Evolutionary conservation across 495 filamentous ascomycete genomes (phyloP).

Genomic region (Aspergillus incahuasiensis): DNA sequence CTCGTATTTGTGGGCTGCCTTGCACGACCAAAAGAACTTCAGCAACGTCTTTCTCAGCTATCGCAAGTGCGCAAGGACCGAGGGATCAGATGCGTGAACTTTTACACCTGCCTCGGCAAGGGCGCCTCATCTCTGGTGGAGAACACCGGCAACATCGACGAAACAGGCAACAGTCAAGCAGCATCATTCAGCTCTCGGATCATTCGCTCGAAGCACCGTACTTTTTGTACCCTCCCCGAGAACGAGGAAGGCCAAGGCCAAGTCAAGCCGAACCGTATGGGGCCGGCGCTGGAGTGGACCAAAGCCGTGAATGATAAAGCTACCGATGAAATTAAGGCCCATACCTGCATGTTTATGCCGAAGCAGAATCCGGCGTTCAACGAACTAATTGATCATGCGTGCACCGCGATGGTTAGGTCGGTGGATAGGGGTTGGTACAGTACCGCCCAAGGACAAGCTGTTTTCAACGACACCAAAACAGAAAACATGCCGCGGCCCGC

Average conservation of each 20-base stretch:
- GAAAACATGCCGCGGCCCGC: slow-evolving; percentile 12
- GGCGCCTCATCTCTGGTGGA: slow-evolving; percentile 44
- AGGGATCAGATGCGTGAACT: slow-evolving; percentile 67
- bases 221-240: slow-evolving; percentile 75
- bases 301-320: slow-evolving; percentile 73
- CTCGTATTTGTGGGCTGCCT: slow-evolving; percentile 94
- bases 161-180: background rate
- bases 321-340: slow-evolving; percentile 72
- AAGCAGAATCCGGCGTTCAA: slow-evolving; percentile 77
- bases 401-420: slow-evolving; percentile 51
- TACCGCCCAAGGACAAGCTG: slow-evolving; percentile 23
- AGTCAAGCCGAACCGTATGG: slow-evolving; percentile 11
- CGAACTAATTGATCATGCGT: slow-evolving; percentile 60
- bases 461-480: slow-evolving; percentile 13
- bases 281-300: slow-evolving; percentile 49
- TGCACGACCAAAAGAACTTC: slow-evolving; percentile 69
- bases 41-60: slow-evolving; percentile 55
- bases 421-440: slow-evolving; percentile 42
- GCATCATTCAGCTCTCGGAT: slow-evolving; percentile 38
- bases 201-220: slow-evolving; percentile 54
- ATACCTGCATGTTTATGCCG: slow-evolving; percentile 82
- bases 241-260: slow-evolving; percentile 43
- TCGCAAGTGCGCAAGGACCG: slow-evolving; percentile 49
- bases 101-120: slow-evolving; percentile 78
- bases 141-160: slow-evolving; percentile 20